Evolutionary conservation across 1,284 basidiomycete genomes (phyloP).

Genomic region (Boletus sp.): DNA sequence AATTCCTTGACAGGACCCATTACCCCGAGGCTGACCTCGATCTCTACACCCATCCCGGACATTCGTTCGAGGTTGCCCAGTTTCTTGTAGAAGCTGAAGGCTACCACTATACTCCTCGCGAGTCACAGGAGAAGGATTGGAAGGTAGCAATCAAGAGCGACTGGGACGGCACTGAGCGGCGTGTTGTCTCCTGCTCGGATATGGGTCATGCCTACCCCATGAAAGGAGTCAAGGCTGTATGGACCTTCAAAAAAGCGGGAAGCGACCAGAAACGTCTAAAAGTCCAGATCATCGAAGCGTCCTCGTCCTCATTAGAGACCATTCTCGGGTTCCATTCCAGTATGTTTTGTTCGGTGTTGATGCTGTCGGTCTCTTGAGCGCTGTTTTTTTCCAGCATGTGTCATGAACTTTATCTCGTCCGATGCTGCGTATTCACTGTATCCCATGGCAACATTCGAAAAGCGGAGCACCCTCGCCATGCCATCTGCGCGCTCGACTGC

Average conservation of each 20-base stretch:
- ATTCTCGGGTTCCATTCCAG: slow-evolving; percentile 45
- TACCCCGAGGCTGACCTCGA: slow-evolving; percentile 49
- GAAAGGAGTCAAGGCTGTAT: slow-evolving; percentile 11
- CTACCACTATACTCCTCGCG: slow-evolving; percentile 25
- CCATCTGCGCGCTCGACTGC: neutral
- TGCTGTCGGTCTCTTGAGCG: neutral
- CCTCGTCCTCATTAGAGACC: slow-evolving; percentile 29
- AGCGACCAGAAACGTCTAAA: slow-evolving; percentile 13
- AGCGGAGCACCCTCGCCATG: slow-evolving; percentile 16
- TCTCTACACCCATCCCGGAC: slow-evolving; percentile 37
- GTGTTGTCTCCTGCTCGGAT: neutral
- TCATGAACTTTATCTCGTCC: slow-evolving; percentile 42
- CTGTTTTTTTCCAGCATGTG: slow-evolving; percentile 34
- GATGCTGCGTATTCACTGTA: slow-evolving; percentile 34
- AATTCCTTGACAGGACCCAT: slow-evolving; percentile 42
- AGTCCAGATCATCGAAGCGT: slow-evolving; percentile 37
- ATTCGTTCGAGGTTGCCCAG: slow-evolving; percentile 24
- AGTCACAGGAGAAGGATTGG: slow-evolving; percentile 13
- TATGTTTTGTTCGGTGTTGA: slow-evolving; percentile 22
- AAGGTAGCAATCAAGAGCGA: slow-evolving; percentile 1
- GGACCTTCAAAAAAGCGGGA: slow-evolving; percentile 19
- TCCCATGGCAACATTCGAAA: slow-evolving; percentile 34
- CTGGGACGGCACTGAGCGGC: slow-evolving; percentile 20
- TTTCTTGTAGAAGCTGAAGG: slow-evolving; percentile 31
- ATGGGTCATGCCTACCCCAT: slow-evolving; percentile 5